Conservation (phyloP, 176 grass and related monocot species). For the Themeda triandra region DNA sequence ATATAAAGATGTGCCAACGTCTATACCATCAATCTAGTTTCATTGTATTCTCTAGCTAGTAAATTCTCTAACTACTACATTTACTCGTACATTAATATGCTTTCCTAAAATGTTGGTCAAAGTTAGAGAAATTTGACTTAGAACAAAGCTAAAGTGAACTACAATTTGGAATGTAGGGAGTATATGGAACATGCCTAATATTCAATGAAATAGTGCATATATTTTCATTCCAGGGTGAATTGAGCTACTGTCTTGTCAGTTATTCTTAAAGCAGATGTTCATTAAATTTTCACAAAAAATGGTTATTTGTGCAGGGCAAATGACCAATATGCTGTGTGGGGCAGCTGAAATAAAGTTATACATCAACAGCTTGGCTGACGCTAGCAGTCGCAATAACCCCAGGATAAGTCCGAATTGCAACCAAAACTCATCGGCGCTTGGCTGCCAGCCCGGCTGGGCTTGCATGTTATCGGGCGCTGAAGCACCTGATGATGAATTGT, state of each 20-base stretch:
- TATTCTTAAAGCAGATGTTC: neutral
- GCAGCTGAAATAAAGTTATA: slow-evolving; percentile 32
- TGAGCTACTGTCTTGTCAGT: neutral
- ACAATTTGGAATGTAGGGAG: neutral
- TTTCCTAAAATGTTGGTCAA: neutral
- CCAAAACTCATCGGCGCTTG: slow-evolving; percentile 42
- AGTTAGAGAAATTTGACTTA: neutral
- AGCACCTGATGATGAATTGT: neutral
- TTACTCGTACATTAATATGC: neutral
- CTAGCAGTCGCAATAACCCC: neutral
- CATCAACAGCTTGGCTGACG: slow-evolving; percentile 29
- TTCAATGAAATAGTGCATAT: neutral
- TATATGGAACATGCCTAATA: neutral
- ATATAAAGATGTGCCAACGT: neutral
- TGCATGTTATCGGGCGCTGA: neutral
- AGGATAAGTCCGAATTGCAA: slow-evolving; percentile 64
- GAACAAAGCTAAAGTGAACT: neutral
- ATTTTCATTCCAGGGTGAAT: neutral
- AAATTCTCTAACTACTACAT: neutral
- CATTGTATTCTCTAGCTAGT: neutral
- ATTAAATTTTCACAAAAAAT: neutral
- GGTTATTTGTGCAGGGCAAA: slow-evolving; percentile 27
- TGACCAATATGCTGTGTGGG: slow-evolving; percentile 15
- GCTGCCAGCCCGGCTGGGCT: slow-evolving; percentile 77
- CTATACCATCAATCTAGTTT: neutral